Evolutionary conservation across 2,329 filamentous ascomycete genomes (phyloP), one percentile per base, ranked within the genome.

Genomic region (Talaromyces verruculosus): DNA sequence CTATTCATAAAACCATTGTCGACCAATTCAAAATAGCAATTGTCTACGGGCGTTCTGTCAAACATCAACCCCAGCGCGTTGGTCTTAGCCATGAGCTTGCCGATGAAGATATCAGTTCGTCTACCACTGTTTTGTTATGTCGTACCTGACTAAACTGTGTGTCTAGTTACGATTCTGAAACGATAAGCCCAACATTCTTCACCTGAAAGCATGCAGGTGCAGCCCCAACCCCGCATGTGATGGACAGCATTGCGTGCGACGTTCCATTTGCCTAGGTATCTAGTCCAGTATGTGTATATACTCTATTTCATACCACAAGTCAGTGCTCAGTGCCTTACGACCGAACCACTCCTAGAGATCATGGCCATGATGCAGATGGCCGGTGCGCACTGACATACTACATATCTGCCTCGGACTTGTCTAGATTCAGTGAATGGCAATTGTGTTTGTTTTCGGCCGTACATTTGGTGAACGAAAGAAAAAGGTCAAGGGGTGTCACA

Each of bases 61-160:
- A 98, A 85, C 95, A 99, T 82, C 95, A 98, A 81, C 95, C 95
- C 70, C 95, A 99, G 82, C 88, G 93, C 74, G 95, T 98, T 69
- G 95, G 95, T 60, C 85, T 99, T 70, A 83, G 87, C 63, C 95
- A 99, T 78, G 92, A 97, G 83, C 84, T 99, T 74, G 92, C 88
- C 66, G 95, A 99, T 78, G 95, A 99, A 82, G 95, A 99, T 82
- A 97, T 99, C 80, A 92, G 92, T 94, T 85, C 82, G 89, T 84
- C 43, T 39, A 39, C 67, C 51, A n/a, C 30, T 60, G 7, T 30
- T 5, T 45, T 11, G 5, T 60, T 17, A 6, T 3, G 10, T 33
- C 6, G n/a, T 61, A 41, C 43, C 57, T 33, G 57, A 53, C 63
- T 65, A 61, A 60, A 25, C 30, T 41, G 57, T 30, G 33, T 55